Evolutionary conservation across 768 basidiomycete species (phyloP).

Genomic region (Cyclocybe cylindracea): DNA sequence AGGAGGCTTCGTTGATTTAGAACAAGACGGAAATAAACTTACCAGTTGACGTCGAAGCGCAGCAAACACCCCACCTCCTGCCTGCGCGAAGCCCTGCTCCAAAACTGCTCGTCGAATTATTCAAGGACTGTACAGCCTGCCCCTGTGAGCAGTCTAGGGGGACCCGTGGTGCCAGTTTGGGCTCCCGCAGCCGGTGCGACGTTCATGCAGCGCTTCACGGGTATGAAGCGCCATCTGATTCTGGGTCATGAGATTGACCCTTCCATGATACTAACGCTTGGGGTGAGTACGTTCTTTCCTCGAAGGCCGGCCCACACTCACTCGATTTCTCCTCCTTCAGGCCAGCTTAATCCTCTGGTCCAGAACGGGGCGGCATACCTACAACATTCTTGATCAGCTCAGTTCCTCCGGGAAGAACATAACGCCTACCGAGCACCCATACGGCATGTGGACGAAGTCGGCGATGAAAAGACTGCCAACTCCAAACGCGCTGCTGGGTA

Average conservation of each 20-base stretch:
- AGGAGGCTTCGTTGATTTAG: neutral
- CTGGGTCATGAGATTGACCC: slow-evolving; percentile 48
- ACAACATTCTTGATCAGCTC: neutral
- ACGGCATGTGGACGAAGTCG: slow-evolving; percentile 49
- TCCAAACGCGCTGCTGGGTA: slow-evolving; percentile 37
- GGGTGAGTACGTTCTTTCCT: neutral
- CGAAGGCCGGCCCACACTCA: slow-evolving; percentile 1
- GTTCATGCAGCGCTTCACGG: slow-evolving; percentile 32
- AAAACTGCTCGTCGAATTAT: slow-evolving; percentile 43
- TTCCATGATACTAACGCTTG: slow-evolving; percentile 46
- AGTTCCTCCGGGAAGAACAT: neutral
- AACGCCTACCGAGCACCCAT: slow-evolving; percentile 49
- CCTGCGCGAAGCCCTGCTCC: slow-evolving; percentile 45
- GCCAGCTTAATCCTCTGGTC: slow-evolving; percentile 44
- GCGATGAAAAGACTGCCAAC: slow-evolving; percentile 42
- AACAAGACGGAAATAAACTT: slow-evolving; percentile 9
- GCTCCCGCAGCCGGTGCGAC: slow-evolving; percentile 9
- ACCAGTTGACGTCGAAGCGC: slow-evolving; percentile 60
- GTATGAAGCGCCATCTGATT: slow-evolving; percentile 64
- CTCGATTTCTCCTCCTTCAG: slow-evolving; percentile 43
- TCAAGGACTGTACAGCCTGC: slow-evolving; percentile 46
- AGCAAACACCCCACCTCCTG: slow-evolving; percentile 60
- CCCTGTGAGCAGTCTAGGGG: slow-evolving; percentile 26
- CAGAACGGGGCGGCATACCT: slow-evolving; percentile 51
- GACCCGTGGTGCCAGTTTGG: slow-evolving; percentile 1